These are phyloP conservation scores for Trypanosoma melophagium DNA, from an alignment of 208 protist species.

Conservation along the genomic window DNA sequence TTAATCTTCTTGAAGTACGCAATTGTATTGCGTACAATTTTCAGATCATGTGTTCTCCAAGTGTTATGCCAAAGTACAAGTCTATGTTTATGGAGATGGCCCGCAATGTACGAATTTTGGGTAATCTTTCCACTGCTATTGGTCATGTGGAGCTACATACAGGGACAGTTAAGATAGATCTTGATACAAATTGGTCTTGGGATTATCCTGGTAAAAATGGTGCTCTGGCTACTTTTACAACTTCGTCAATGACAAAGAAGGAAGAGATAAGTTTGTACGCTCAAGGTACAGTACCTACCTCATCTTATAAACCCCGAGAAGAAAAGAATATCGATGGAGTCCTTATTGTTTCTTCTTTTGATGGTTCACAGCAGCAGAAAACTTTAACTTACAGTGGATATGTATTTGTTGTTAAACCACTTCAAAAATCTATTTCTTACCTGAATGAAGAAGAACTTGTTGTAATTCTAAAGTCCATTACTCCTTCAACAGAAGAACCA, in stretches of 20 bases:
- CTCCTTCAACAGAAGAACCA: conserved; percentile 33
- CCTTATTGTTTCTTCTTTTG: conserved; percentile 42
- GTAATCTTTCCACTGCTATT: conserved; percentile 36
- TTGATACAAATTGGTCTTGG: conserved; percentile 67
- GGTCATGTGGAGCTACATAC: conserved; percentile 58
- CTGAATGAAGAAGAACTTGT: conserved; percentile 44
- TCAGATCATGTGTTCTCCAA: conserved; percentile 78
- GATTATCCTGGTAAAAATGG: conserved; percentile 24
- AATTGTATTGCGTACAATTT: conserved; percentile 75
- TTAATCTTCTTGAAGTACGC: conserved; percentile 73
- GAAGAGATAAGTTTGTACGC: conserved; percentile 60
- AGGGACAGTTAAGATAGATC: conserved; percentile 38
- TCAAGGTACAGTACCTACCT: conserved; percentile 34
- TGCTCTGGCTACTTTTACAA: conserved; percentile 45
- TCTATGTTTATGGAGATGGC: conserved; percentile 68
- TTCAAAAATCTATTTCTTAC: conserved; percentile 62
- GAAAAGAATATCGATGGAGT: conserved; percentile 55
- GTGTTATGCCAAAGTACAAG: conserved; percentile 56
- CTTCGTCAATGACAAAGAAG: conserved; percentile 53
- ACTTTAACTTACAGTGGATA: conserved; percentile 51
- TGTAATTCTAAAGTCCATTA: conserved; percentile 45
- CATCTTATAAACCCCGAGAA: conserved; percentile 38
- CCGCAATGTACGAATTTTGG: conserved; percentile 38
- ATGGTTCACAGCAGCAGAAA: conserved; percentile 59
- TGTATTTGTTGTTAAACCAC: conserved; percentile 52